Evolutionary conservation across 2,329 filamentous ascomycete species (phyloP), one percentile per base, ranked within the genome.

Genomic region (Diaporthe sp.): DNA sequence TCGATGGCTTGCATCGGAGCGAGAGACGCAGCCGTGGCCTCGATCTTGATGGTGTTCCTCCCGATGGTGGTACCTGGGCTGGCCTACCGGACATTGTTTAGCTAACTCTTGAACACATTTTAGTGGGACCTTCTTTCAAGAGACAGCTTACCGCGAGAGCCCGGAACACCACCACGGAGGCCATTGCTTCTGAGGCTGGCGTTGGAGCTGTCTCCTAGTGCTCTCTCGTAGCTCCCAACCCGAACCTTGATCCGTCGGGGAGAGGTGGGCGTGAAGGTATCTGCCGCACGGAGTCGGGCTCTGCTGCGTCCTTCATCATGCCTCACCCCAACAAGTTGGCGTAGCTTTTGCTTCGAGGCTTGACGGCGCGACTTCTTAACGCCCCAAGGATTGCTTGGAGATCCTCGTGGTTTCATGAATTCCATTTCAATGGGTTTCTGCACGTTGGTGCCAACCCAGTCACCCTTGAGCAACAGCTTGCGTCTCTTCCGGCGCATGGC

Each of bases 211-310:
- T 68, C 78, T 12, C 78, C 79, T 5, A 80, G 76, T 8, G 75
- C 75, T 61, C 82, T 82, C 65, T 83, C 82, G 72, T 82, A 82
- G 55, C 81, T 84, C 12, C 84, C 85, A 60, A 86, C 81, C 39
- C 79, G 82, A 37, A 86, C 81, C 57, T 71, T 82, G 31, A 85
- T 76, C 57, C 80, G 57, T 31, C 68, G 57, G 37, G 58, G 31
- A 42, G 67, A 47, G 73, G 57, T 49, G 74, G 49, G 71, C 63
- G 28, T 39, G 28, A 39, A 53, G n/a, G 10, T 28, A 42, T 71
- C 25, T 22, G 65, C 37, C n/a, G 70, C 42, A 9, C 37, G 13
- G 20, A 57, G 49, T 25, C 74, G 67, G 31, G 57, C 58, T 42
- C 9, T 72, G n/a, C 68, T 37, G 31, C 57, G 57, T 44, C 15